Percentiles rank a stretch among this genome's conserved stretches.
These are phyloP conservation scores for Stephanodiscus minutulus DNA, from an alignment of 108 stramenopile species.

Conservation along the genomic window DNA sequence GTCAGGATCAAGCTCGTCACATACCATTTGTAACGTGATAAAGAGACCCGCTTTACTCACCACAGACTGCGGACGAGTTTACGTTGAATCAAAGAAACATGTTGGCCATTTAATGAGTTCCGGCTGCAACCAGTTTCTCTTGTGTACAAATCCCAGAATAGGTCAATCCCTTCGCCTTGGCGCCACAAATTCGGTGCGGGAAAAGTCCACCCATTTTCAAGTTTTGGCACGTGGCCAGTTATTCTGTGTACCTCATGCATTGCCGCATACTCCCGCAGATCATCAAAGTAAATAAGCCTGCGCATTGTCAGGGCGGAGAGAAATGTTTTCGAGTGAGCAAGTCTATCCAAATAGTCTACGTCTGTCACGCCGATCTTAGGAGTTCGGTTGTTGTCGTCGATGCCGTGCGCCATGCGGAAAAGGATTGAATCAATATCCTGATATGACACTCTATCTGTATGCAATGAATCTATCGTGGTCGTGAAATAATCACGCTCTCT, in stretches of 20 bases:
- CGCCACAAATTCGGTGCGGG: slow-evolving; percentile 34
- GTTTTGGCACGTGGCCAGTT: slow-evolving; percentile 17
- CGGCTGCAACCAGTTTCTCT: slow-evolving; percentile 29
- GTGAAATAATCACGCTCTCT: slow-evolving; percentile 28
- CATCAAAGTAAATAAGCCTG: slow-evolving; percentile 37
- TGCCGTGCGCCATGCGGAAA: slow-evolving; percentile 29
- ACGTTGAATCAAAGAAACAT: neutral
- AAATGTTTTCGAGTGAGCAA: slow-evolving; percentile 24
- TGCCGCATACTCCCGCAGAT: slow-evolving; percentile 42
- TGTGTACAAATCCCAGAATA: slow-evolving; percentile 31
- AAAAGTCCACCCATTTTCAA: slow-evolving; percentile 20
- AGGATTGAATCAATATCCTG: slow-evolving; percentile 27
- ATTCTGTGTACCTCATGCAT: slow-evolving; percentile 31
- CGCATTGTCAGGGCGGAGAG: slow-evolving; percentile 21
- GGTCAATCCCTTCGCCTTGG: slow-evolving; percentile 24
- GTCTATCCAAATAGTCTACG: slow-evolving; percentile 6
- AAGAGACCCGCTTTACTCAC: slow-evolving; percentile 5
- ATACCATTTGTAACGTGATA: neutral
- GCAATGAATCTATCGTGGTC: slow-evolving; percentile 10
- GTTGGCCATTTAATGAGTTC: slow-evolving; percentile 23
- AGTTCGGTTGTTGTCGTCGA: slow-evolving; percentile 37
- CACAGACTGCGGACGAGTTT: slow-evolving; percentile 26
- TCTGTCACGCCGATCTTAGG: slow-evolving; percentile 20
- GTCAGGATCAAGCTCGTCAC: neutral
- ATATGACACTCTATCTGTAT: slow-evolving; percentile 23